phyloP scores from a whole-genome alignment of 495 filamentous ascomycete species.

The Neurospora pannonica region DNA sequence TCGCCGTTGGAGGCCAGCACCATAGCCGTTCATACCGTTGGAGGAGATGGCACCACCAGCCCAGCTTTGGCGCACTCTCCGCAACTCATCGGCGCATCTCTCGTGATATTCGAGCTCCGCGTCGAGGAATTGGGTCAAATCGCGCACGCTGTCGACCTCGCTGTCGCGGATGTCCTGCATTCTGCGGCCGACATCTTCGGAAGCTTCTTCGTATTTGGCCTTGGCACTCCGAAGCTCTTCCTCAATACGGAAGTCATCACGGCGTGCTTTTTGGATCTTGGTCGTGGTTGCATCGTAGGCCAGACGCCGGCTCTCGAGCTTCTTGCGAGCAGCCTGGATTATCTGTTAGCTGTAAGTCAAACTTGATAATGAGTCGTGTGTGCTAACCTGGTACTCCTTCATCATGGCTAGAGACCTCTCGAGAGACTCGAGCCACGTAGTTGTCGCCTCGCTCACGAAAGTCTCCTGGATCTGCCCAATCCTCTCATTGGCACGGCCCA shows the following conservation, averaged over 20 bases:
- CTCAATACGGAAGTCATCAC: constrained; percentile 85
- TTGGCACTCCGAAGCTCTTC: constrained; percentile 89
- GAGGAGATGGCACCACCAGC: constrained; percentile 4
- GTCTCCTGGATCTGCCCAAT: constrained; percentile 79
- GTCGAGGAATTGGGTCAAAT: constrained; percentile 75
- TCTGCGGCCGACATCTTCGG: constrained; percentile 80
- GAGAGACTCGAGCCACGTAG: constrained; percentile 83
- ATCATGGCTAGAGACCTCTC: constrained; percentile 87
- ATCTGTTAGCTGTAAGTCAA: constrained; percentile 7
- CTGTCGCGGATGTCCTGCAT: constrained; percentile 97
- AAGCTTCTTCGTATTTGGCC: constrained; percentile 93
- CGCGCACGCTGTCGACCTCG: constrained; percentile 73
- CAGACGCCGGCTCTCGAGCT: constrained; percentile 82
- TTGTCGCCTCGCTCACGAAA: constrained; percentile 72
- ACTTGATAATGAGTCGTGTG: not conserved
- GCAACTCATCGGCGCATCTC: constrained; percentile 65
- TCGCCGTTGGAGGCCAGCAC: constrained; percentile 15
- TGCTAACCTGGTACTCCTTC: constrained; percentile 83
- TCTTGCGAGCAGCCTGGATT: constrained; percentile 70
- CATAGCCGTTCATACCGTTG: constrained; percentile 6
- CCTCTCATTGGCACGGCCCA: constrained; percentile 81
- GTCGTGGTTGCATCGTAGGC: constrained; percentile 84
- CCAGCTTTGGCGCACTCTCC: constrained; percentile 42
- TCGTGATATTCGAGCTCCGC: constrained; percentile 89
- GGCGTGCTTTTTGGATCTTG: constrained; percentile 92